Base-by-base conservation (phyloP, 2,329 filamentous ascomycete species). In the Hawksworthiomyces lignivorus region DNA sequence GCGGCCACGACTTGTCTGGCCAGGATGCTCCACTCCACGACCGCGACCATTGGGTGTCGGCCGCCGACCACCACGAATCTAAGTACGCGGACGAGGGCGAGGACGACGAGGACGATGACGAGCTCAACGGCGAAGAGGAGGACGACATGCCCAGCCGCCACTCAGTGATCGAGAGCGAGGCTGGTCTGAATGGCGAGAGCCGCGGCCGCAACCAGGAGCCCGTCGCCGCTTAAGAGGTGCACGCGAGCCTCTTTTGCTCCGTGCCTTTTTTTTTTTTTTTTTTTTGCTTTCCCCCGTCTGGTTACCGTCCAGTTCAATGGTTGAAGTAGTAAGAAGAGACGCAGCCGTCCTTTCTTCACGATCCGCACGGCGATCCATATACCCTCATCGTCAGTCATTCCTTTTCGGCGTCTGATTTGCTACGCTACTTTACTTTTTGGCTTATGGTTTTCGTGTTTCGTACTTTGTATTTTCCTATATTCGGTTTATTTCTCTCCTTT, bases 31-130 rank as follows among this genome's bases (percentile, higher is more conserved):
- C 86, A 14, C 65, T 88, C 48, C 79, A 87, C 49, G 84, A 86
- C 57, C 73, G 82, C 44, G 86, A 90, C 58, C 87, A 84, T 11
- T 96, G 90, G 90, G 79, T 89, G 27, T 82, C 83, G 7, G 85
- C 84, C 12, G 75, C 77, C 29, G 68, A 65, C 19, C 82, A 85
- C 56, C 70, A 75, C 54, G 68, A 72, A 17, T 67, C 78, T 43
- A 72, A 75, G 44, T 74, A 78, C 22, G 77, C 80, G 12, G 81
- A 84, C 2, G 79, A 82, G 15, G 77, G 80, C 9, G 78, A 81
- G 11, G 77, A 80, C 17, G 73, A 75, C 22, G 77, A 80, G 12
- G 71, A 70, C 2, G 68, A 72, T 10, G 63, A 64, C 6, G 51
- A 53, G 14, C 57, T 44, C 10, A 31, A 54, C 12, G 52, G 55